A percentile compares a stretch with the other conserved stretches of the same genome.
phyloP scores from a whole-genome alignment of 768 basidiomycete genomes.

The Coprinopsis cinerea region DNA sequence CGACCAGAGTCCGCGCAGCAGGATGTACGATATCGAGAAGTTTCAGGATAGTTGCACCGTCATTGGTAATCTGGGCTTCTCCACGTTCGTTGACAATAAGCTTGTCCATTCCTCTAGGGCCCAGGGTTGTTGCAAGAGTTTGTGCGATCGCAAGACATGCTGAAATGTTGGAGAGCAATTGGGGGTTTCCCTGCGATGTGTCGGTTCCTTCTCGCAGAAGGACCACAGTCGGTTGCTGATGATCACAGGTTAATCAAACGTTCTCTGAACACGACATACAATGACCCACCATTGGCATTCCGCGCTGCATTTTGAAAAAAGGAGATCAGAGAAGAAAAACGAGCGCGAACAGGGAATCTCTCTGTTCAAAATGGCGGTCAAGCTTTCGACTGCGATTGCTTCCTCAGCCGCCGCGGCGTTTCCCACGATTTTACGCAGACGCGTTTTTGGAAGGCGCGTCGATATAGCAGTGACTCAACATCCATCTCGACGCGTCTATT shows the following conservation, averaged over 20 bases:
- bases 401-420: too few relatives aligned
- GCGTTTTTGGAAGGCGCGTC: constrained; percentile 22
- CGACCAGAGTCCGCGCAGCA: constrained; percentile 94
- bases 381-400: not conserved
- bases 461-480: constrained; percentile 9
- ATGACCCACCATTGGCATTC: constrained; percentile 62
- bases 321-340: constrained; percentile 17
- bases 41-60: constrained; percentile 98
- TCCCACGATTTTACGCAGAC: too few relatives aligned
- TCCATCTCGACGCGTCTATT: constrained; percentile 19
- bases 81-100: constrained; percentile 91
- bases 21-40: constrained; percentile 97
- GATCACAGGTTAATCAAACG: constrained; percentile 12
- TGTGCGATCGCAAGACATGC: constrained; percentile 92
- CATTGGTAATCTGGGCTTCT: constrained; percentile 98
- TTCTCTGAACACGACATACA: not conserved
- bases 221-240: constrained; percentile 94
- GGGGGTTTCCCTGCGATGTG: constrained; percentile 88
- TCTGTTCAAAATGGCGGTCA: constrained; percentile 16
- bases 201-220: constrained; percentile 96
- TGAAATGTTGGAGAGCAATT: constrained; percentile 91
- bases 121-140: constrained; percentile 91
- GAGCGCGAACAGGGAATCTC: constrained; percentile 1
- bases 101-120: constrained; percentile 98
- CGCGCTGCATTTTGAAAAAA: constrained; percentile 70